Base-by-base conservation (phyloP, 2,329 filamentous ascomycete species). In the Venturia oleaginea region DNA sequence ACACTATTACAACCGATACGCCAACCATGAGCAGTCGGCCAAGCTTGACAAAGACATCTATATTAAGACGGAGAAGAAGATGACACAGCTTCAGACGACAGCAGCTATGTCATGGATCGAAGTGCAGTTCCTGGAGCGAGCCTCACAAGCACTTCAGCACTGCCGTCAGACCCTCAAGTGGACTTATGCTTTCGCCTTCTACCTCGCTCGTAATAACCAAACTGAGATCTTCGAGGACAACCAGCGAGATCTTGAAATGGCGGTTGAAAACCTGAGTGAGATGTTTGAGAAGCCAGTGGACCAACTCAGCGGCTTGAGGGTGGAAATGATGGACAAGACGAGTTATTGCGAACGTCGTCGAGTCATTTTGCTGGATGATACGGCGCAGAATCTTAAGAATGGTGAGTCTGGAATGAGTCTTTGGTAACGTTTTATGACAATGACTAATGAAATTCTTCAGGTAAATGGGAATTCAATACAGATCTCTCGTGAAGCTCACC, bases 31-130 rank as follows among this genome's bases (percentile, higher is more conserved):
- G 76, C 94, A 97, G 76, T 97, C 92, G 0, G 94, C 94, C 10
- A 93, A 93, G 70, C 84, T 99, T 22, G 94, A 99, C 76, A 97
- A 92, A 78, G 94, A 99, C 75, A 89, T 97, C 62, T 96, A 92
- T 69, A 82, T 89, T 61, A 97, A 97, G 83, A 97, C 94, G 0
- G 93, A 99, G 77, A 96, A 93, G 83, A 99, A 99, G 82, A 99
- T 99, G 94, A 90, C 93, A 37, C 90, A 94, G 74, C 83, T 99
- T 54, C 94, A 99, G 76, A 92, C 90, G 46, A 87, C 91, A 34
- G 97, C 93, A 0, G 92, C 91, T 67, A 92, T 99, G 86, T 97
- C 92, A 0, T 99, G 94, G 94, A 99, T 99, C 66, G 94, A 99
- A 74, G 94, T 99, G 7, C 94, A 99, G 73, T 99, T 97, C 74